Evolutionary conservation across 2,329 filamentous ascomycete species (phyloP), one percentile per base, ranked within the genome.

Genomic region (Neofusicoccum parvum): DNA sequence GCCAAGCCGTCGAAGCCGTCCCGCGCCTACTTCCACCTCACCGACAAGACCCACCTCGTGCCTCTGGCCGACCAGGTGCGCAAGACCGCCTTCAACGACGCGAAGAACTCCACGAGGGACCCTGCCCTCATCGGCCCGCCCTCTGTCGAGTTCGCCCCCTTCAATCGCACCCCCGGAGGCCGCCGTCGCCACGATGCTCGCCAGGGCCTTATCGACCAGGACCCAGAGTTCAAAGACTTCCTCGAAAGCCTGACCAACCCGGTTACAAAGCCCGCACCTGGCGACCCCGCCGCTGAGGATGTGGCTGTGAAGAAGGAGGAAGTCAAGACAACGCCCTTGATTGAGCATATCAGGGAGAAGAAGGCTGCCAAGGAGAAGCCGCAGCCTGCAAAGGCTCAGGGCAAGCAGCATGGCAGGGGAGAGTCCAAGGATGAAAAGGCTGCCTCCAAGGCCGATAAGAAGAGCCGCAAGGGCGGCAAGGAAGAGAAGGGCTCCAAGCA

Each of bases 131-230:
- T 95, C 64, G 91, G 91, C 0, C 91, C 91, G 1, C 94, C 95
- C 0, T 85, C 86, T 5, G 82, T 97, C 56, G 94, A 97, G 73
- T 92, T 92, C 72, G 88, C 94, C 17, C 87, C 90, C 0, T 96
- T 94, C 80, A 92, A 92, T 70, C 94, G 94, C 72, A 86, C 92
- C 1, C 92, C 94, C 1, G 87, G 87, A 66, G 86, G 84, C 41
- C 92, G 92, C 75, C 87, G 87, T 58, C 88, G 92, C 39, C 87
- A 88, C 63, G 95, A 99, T 81, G 88, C 88, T 62, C 89, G 94
- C 14, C 92, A 97, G 76, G 95, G 94, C 62, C 97, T 93, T 3
- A 98, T 99, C 70, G 95, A 99, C 72, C 93, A 97, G 75, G 95
- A 99, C 73, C 88, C 92, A 0, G 95, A 98, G 71, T 99, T 97